These are phyloP conservation scores for Nyctanthes arbortristis DNA, from an alignment of 257 asterid species.

Conservation along the genomic window DNA sequence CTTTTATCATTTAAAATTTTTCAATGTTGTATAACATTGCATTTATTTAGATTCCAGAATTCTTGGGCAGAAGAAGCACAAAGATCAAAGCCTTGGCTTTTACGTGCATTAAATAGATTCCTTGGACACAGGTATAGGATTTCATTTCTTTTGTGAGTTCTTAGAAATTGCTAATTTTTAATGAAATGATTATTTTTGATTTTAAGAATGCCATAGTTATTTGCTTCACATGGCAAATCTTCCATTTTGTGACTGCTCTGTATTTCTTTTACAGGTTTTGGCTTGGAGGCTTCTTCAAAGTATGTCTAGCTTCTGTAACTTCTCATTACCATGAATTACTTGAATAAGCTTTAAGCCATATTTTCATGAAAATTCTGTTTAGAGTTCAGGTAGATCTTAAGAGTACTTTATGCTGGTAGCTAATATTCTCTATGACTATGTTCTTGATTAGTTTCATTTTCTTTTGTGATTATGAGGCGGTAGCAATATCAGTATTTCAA, in stretches of 20 bases:
- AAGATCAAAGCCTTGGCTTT: conserved; percentile 78
- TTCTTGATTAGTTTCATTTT: not conserved
- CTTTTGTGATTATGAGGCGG: conserved; percentile 3
- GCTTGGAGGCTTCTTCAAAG: conserved; percentile 91
- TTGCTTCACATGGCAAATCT: conserved; percentile 12
- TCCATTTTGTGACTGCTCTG: conserved; percentile 21
- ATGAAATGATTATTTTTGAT: too few relatives aligned
- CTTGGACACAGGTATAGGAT: conserved; percentile 70
- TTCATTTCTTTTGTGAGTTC: not conserved
- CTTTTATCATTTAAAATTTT: conserved; percentile 4
- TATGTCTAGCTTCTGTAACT: conserved; percentile 36
- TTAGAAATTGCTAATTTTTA: conserved; percentile 6
- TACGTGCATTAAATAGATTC: conserved; percentile 72
- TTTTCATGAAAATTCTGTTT: not conserved
- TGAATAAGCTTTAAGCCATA: not conserved
- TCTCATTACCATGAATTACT: conserved; percentile 12
- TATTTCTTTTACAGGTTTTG: conserved; percentile 63
- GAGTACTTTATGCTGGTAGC: not conserved
- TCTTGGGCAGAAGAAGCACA: conserved; percentile 73
- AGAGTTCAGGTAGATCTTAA: not conserved
- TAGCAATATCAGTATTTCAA: not conserved
- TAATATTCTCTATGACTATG: conserved; percentile 7
- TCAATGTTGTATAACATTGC: not conserved
- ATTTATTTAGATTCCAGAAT: conserved; percentile 58
- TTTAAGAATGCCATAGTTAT: conserved; percentile 9